Base-by-base conservation (phyloP, 2,329 filamentous ascomycete species). In the Camillea tinctor region DNA sequence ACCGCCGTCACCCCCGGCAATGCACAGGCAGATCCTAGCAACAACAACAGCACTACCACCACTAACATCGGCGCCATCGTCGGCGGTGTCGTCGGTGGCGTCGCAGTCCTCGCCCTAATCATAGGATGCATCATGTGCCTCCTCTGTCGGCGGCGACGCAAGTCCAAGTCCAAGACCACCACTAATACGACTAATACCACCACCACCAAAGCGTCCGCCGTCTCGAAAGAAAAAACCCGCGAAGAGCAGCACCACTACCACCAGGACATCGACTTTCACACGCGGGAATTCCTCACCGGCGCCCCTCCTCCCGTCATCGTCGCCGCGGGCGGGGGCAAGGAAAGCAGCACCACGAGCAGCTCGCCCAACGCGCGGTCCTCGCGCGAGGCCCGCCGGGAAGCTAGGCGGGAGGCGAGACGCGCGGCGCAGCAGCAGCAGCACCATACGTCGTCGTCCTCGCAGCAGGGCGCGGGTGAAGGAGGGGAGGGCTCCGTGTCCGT, bases 11-110 rank as follows among this genome's bases (percentile, higher is more conserved):
- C 11, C 48, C 22, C 13, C 26, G 9, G 7, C 26, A 65, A 5
- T 8, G 23, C 19, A 8, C 8, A n/a, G 5, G 24, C 23, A n/a
- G 5, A 36, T 6, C 36, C 36, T 23, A 30, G 51, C 3, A 15
- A 22, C 17, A n/a, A 21, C n/a, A 63, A 44, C n/a, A 64, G 56
- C 26, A 55, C 6, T n/a, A 44, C 5, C 13, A 26, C n/a, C 2
- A 24, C 21, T 44, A 71, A 68, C 60, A 69, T 64, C 0, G 69
- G 68, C 11, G 67, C 69, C 48, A 72, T 75, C 20, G 68, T 72
- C 8, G 73, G 72, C 49, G 68, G 72, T 8, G 69, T 68, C 1
- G 62, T 75, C 8, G 74, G 73, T 57, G 73, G 72, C 0, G 23
- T 72, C 7, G 65, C 62, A 4, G 68, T 60, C 22, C 20, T 72